Conservation (phyloP, 257 asterid species). For the Orobanche coerulescens region DNA sequence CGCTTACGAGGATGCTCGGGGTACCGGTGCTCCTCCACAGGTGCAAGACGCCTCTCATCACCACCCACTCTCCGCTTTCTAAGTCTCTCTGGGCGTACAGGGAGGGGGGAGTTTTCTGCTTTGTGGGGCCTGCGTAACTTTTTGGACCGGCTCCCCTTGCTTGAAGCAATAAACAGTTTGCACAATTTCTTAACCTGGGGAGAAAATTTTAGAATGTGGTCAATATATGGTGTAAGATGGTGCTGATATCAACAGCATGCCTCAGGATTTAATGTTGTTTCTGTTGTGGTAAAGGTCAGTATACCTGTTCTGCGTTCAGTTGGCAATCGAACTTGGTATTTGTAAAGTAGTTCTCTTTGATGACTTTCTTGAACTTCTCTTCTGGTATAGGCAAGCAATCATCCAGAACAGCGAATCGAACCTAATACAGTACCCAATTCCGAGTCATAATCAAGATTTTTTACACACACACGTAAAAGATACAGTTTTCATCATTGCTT, state of each 20-base stretch:
- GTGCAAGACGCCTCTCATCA: conserved; percentile 27
- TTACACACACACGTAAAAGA: not conserved
- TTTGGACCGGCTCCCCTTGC: conserved; percentile 28
- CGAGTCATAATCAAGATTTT: conserved; percentile 17
- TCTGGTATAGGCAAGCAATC: conserved; percentile 79
- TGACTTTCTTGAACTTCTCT: conserved; percentile 64
- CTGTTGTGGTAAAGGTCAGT: not conserved
- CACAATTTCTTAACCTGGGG: conserved; percentile 69
- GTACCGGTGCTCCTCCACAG: conserved; percentile 26
- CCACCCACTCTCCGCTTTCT: conserved; percentile 24
- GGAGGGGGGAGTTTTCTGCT: conserved; percentile 24
- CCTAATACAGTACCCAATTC: conserved; percentile 38
- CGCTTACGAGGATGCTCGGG: conserved; percentile 37
- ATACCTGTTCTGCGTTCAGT: conserved; percentile 70
- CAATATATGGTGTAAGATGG: conserved; percentile 4
- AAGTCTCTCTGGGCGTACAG: conserved; percentile 22
- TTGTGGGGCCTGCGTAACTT: conserved; percentile 22
- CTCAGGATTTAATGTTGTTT: not conserved
- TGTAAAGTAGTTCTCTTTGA: conserved; percentile 61
- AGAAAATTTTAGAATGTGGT: conserved; percentile 15
- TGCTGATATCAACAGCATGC: conserved; percentile 5
- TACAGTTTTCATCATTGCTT: not conserved
- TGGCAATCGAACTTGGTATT: conserved; percentile 57
- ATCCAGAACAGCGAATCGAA: conserved; percentile 50
- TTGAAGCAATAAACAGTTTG: conserved; percentile 42